Evolutionary conservation across 257 asterid genomes (phyloP), one percentile per base, ranked within the genome.

Genomic region (Plantago elongata): DNA sequence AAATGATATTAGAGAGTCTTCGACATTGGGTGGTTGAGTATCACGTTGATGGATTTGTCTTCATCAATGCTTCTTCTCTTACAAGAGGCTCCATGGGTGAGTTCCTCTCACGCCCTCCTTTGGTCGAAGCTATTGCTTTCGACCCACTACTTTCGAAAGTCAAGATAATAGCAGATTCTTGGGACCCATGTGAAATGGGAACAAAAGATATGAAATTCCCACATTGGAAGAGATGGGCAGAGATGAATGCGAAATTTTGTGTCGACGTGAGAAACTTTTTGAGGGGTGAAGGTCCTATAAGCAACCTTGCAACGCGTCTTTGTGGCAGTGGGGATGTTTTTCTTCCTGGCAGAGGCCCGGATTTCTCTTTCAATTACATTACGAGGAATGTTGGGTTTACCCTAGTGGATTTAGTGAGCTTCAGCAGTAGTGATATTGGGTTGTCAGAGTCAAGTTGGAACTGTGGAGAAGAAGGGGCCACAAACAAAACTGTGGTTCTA

Each of bases 211-310:
- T 60, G 2, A 17, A 50, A 45, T 87, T 89, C 65, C 97, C 99
- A 61, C 97, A 89, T 79, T 93, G 99, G 99, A 88, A 83, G 73
- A 84, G 86, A 85, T 93, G 99, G 99, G 99, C 91, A 22, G 97
- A 87, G 84, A 77, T 82, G 68, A 93, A 93, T 45, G 34, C 69
- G 29, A 85, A 79, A 52, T 89, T 84, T 58, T 79, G 81, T 45
- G 44, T 10, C 4, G 96, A 82, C 34, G 86, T 87, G 62, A 85
- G 95, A 63, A 84, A 93, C 73, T 89, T 89, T 71, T 60, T 89
- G 61, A 84, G 91, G 75, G 97, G 97, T 13, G 69, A 66, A 27
- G 95, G 94, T 45, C 84, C 74, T 40, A 71, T 87, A 57, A 85
- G 94, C 72, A 69, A 66, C 71, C 84, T 93, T 11, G 96, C 99